Percentiles rank a stretch among this genome's conserved stretches.
Conservation (phyloP, 129 eudicot genomes). For the Arctium lappa region DNA sequence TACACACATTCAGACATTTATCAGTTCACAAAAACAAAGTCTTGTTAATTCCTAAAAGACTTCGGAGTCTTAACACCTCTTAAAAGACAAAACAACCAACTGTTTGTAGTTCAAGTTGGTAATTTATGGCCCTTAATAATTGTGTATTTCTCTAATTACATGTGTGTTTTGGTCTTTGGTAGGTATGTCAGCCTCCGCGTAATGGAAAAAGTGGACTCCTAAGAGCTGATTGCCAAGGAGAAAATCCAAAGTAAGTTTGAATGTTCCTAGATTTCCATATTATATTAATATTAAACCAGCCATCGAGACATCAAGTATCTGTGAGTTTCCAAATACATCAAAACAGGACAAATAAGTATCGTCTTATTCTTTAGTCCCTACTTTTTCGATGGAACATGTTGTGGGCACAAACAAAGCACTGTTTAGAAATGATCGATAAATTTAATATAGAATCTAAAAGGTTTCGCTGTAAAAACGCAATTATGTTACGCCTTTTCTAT, state of each 20-base stretch:
- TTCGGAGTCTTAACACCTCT: not conserved
- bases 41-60: not conserved
- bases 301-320: not conserved
- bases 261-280: conserved; percentile 5
- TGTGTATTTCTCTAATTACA: not conserved
- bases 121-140: conserved; percentile 7
- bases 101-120: conserved; percentile 1
- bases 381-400: not conserved
- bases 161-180: conserved; percentile 29
- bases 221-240: conserved; percentile 70
- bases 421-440: not conserved
- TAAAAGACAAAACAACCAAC: not conserved
- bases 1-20: not conserved
- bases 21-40: not conserved
- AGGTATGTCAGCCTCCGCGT: conserved; percentile 75
- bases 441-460: not conserved
- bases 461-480: not conserved
- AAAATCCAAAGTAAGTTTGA: conserved; percentile 56
- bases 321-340: not conserved
- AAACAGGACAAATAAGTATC: not conserved
- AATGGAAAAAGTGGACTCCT: conserved; percentile 78
- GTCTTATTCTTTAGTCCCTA: not conserved
- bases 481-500: not conserved
- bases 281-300: not conserved
- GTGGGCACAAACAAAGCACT: not conserved